Conservation (phyloP, 257 asterid species). For the Solanum gandarillasii region DNA sequence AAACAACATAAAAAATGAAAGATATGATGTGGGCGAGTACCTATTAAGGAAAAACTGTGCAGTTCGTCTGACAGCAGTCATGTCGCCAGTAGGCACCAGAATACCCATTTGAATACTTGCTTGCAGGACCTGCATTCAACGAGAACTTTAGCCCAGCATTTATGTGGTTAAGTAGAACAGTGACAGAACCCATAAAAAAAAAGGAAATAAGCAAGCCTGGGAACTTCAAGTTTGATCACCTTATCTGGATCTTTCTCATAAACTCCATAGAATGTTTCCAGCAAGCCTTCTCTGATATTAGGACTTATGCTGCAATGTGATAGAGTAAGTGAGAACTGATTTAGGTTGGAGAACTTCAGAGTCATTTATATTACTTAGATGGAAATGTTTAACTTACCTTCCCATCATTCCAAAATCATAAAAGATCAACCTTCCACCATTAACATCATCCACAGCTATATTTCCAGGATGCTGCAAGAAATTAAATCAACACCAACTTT, state of each 20-base stretch:
- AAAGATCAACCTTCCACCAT: constrained; percentile 84
- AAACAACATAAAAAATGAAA: background rate
- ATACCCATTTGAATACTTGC: constrained; percentile 92
- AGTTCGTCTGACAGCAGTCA: constrained; percentile 90
- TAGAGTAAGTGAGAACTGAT: constrained; percentile 1
- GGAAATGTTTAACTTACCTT: constrained; percentile 29
- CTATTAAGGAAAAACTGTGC: constrained; percentile 88
- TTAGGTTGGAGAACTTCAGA: constrained; percentile 1
- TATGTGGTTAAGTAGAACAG: background rate
- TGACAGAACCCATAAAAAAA: background rate
- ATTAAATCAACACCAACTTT: background rate
- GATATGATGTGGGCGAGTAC: constrained; percentile 16
- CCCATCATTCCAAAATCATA: constrained; percentile 98
- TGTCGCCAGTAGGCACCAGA: constrained; percentile 85
- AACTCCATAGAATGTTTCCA: constrained; percentile 85
- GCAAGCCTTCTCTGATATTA: constrained; percentile 78
- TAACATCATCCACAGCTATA: constrained; percentile 78
- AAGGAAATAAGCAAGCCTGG: background rate
- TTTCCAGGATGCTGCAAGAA: constrained; percentile 78
- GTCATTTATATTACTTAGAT: background rate
- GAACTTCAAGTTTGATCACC: constrained; percentile 23
- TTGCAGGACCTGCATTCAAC: constrained; percentile 57
- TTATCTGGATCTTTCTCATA: constrained; percentile 86
- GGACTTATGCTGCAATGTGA: constrained; percentile 64
- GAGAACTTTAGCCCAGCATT: background rate